Evolutionary conservation across 495 filamentous ascomycete genomes (phyloP).

Genomic region (Neurospora sp.): DNA sequence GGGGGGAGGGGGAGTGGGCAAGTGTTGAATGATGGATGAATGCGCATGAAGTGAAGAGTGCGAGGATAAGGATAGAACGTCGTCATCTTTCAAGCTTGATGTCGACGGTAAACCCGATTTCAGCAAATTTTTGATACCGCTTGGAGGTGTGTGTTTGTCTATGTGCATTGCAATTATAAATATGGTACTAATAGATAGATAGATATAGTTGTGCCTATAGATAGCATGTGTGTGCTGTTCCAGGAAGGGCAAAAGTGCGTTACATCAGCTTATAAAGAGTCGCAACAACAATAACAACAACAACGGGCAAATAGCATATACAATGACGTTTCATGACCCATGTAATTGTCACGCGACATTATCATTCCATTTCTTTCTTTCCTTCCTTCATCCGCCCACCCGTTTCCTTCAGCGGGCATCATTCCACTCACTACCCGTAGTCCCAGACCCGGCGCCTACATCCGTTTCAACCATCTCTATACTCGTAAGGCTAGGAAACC

Average conservation of each 20-base stretch:
- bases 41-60: neutral
- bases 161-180: neutral
- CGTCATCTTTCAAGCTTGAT: neutral
- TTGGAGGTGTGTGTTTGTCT: neutral
- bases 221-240: neutral
- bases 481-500: slow-evolving; percentile 69
- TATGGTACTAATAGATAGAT: neutral
- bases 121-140: neutral
- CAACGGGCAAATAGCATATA: neutral
- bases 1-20: neutral
- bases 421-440: neutral
- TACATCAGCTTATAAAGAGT: neutral
- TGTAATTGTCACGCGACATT: neutral
- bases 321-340: neutral
- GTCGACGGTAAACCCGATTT: neutral
- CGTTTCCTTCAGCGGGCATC: neutral
- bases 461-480: slow-evolving; percentile 73
- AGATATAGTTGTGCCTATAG: neutral
- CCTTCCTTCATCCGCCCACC: neutral
- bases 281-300: neutral
- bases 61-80: neutral
- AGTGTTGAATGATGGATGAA: neutral
- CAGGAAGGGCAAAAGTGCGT: neutral
- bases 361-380: neutral
- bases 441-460: slow-evolving; percentile 13